Percentiles rank a stretch among this genome's conserved stretches.
Evolutionary conservation across 192 early-diverging fungal species (phyloP).

Genomic region (Backusella macrospora): DNA sequence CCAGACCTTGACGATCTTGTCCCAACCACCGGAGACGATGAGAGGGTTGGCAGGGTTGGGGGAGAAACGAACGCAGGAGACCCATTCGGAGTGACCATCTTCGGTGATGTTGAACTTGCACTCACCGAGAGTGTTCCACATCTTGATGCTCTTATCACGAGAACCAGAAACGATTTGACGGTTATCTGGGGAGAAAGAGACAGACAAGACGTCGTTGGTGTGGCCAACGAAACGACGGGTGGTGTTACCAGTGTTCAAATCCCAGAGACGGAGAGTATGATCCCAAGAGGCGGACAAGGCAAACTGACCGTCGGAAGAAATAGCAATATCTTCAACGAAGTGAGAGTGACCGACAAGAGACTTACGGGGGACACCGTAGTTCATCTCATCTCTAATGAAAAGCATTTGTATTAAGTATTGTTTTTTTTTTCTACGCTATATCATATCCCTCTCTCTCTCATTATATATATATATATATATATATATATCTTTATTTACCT

Average conservation of each 20-base stretch:
- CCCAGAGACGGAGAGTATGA: slow-evolving; percentile 99
- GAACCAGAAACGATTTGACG: slow-evolving; percentile 98
- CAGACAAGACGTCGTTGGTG: slow-evolving; percentile 97
- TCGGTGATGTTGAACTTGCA: slow-evolving; percentile 99
- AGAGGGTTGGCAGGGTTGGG: slow-evolving; percentile 98
- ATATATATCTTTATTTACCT: slow-evolving; percentile 12
- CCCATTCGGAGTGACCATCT: slow-evolving; percentile 98
- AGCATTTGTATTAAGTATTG: neutral
- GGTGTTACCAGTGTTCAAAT: slow-evolving; percentile 93
- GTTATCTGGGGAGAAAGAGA: slow-evolving; percentile 99
- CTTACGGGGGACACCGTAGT: slow-evolving; percentile 90
- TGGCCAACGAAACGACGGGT: slow-evolving; percentile 97
- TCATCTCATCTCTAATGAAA: slow-evolving; percentile 73
- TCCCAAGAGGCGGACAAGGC: slow-evolving; percentile 99
- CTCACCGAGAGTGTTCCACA: slow-evolving; percentile 99
- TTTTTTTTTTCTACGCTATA: neutral
- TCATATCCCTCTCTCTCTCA: neutral
- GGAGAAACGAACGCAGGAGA: slow-evolving; percentile 98
- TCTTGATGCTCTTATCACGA: slow-evolving; percentile 99
- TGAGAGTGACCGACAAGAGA: slow-evolving; percentile 98
- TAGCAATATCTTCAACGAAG: slow-evolving; percentile 97
- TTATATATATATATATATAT: neutral
- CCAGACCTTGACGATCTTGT: slow-evolving; percentile 99
- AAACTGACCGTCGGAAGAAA: slow-evolving; percentile 99
- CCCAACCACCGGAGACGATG: slow-evolving; percentile 98